A percentile compares a stretch with the other conserved stretches of the same genome.
These are phyloP conservation scores for Amoeboaphelidium protococcarum DNA, from an alignment of 371 early-diverging fungal genomes.

Conservation along the genomic window DNA sequence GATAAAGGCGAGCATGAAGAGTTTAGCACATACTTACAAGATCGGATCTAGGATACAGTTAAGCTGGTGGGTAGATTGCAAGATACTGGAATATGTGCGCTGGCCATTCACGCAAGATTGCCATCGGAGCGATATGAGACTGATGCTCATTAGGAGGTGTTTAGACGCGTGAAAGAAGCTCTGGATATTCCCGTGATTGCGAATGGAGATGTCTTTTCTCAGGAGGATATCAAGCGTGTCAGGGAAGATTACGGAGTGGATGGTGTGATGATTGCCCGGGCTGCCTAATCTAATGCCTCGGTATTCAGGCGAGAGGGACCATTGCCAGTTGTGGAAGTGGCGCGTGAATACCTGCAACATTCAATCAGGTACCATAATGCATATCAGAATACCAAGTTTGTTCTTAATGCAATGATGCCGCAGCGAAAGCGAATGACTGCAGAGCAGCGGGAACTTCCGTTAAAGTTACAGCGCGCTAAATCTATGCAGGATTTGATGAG, in stretches of 20 bases:
- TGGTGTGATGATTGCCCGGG: slow-evolving; percentile 1
- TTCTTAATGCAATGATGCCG: background rate
- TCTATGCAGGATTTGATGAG: background rate
- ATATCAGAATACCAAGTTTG: slow-evolving; percentile 52
- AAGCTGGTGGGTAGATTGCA: slow-evolving; percentile 49
- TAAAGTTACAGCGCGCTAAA: background rate
- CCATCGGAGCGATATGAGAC: slow-evolving; percentile 31
- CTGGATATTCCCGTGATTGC: slow-evolving; percentile 58
- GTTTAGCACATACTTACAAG: no score
- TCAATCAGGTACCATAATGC: slow-evolving; percentile 34
- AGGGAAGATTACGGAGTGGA: slow-evolving; percentile 9
- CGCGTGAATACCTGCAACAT: slow-evolving; percentile 30
- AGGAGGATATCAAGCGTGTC: slow-evolving; percentile 26
- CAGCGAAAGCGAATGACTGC: background rate
- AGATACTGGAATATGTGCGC: slow-evolving; percentile 54
- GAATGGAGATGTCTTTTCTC: slow-evolving; percentile 61
- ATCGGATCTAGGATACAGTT: slow-evolving; percentile 35
- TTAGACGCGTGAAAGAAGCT: slow-evolving; percentile 31
- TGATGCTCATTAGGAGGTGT: slow-evolving; percentile 61
- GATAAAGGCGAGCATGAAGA: no score
- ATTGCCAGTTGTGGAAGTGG: slow-evolving; percentile 15
- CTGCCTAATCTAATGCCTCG: background rate
- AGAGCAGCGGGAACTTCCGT: background rate
- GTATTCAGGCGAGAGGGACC: background rate
- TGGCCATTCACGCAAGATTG: slow-evolving; percentile 72